phyloP scores from a whole-genome alignment of 202 grass and related monocot genomes.

The Sporobolus alterniflorus region DNA sequence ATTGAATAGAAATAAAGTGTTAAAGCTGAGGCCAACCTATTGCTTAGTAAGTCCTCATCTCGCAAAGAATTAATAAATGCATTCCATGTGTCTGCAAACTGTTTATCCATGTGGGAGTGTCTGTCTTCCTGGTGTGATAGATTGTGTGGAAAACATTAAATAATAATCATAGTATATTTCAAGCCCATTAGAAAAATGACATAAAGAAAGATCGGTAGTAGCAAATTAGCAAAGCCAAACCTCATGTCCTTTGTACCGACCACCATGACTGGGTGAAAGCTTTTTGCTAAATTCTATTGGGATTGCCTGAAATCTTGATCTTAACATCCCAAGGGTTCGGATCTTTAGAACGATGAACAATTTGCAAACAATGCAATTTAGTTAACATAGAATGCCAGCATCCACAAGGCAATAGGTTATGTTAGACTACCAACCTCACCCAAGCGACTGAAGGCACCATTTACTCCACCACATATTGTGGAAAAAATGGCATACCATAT shows the following conservation, averaged over 20 bases:
- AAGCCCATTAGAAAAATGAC: neutral
- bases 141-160: neutral
- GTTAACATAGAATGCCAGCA: constrained; percentile 28
- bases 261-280: constrained; percentile 30
- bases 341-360: constrained; percentile 54
- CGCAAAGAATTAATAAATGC: constrained; percentile 54
- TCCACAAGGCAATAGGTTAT: constrained; percentile 9
- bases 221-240: neutral
- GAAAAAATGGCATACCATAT: constrained; percentile 99
- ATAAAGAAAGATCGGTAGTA: neutral
- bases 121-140: constrained; percentile 42
- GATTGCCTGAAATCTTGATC: constrained; percentile 61
- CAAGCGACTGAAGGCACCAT: constrained; percentile 92
- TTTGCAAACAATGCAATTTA: constrained; percentile 10
- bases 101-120: neutral
- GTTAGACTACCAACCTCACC: constrained; percentile 77
- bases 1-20: neutral
- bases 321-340: constrained; percentile 58
- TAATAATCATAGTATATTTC: neutral
- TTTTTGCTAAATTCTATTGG: constrained; percentile 42
- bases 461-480: constrained; percentile 90
- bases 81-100: constrained; percentile 67
- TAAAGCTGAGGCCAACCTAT: constrained; percentile 38
- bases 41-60: constrained; percentile 57
- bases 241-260: neutral